These are phyloP conservation scores for Mycena chlorophos DNA, from an alignment of 768 basidiomycete genomes.

Conservation along the genomic window DNA sequence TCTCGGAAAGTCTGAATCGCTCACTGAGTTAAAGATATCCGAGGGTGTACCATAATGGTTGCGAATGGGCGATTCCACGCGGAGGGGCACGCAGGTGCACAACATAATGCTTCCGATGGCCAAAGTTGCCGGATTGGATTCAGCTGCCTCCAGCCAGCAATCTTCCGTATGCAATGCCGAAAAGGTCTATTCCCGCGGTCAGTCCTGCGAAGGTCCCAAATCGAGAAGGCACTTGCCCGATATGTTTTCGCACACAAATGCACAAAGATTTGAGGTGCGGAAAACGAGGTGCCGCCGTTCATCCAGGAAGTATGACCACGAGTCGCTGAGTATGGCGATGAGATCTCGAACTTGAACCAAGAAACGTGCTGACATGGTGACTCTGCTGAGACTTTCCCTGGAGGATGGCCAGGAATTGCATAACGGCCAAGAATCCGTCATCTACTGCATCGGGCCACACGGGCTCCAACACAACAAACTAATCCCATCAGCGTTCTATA, in stretches of 20 bases:
- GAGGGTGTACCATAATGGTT: neutral
- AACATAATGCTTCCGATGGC: neutral
- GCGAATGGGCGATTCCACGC: neutral
- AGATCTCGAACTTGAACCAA: too few relatives aligned
- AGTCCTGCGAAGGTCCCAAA: neutral
- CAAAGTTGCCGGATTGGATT: neutral
- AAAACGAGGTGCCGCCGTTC: too few relatives aligned
- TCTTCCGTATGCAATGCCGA: neutral
- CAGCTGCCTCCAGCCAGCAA: neutral
- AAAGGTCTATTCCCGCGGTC: neutral
- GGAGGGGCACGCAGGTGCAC: neutral
- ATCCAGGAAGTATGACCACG: too few relatives aligned
- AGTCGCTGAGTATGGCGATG: too few relatives aligned
- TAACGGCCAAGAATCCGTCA: too few relatives aligned
- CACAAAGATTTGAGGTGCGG: too few relatives aligned
- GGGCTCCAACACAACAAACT: neutral
- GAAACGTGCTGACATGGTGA: too few relatives aligned
- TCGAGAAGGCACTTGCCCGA: neutral
- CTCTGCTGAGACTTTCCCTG: too few relatives aligned
- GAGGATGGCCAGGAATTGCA: too few relatives aligned
- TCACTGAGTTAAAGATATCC: neutral
- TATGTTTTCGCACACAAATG: too few relatives aligned
- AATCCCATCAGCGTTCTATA: neutral
- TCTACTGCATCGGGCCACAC: neutral
- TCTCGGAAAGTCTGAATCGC: neutral